Evolutionary conservation across 148 eudicot genomes (phyloP).

Genomic region (Camellia lanceoleosa): DNA sequence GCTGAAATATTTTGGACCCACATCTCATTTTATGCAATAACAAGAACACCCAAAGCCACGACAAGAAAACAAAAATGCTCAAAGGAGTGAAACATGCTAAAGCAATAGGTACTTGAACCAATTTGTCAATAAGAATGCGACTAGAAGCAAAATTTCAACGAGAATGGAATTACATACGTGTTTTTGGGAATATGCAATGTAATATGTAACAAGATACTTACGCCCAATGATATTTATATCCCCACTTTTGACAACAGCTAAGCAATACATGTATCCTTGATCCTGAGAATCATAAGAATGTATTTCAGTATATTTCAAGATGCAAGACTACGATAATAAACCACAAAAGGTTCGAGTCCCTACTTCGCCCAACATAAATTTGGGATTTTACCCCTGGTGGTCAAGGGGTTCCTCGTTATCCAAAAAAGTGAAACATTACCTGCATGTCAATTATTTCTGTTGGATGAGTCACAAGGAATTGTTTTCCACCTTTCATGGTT

Average conservation of each 20-base stretch:
- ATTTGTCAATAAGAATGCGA: background rate
- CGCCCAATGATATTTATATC: slow-evolving; percentile 63
- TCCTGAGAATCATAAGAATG: slow-evolving; percentile 27
- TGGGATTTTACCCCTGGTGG: no score
- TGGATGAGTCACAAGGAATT: slow-evolving; percentile 41
- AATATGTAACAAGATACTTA: slow-evolving; percentile 25
- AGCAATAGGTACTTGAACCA: background rate
- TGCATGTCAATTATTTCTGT: slow-evolving; percentile 11
- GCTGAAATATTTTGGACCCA: no score
- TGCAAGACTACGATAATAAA: background rate
- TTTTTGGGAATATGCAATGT: background rate
- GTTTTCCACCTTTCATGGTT: slow-evolving; percentile 68
- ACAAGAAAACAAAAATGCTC: no score
- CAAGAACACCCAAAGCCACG: no score
- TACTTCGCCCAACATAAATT: no score
- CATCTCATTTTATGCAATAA: no score
- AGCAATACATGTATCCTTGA: slow-evolving; percentile 43
- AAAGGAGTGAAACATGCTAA: no score
- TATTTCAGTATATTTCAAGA: slow-evolving; percentile 7
- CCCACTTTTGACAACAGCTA: slow-evolving; percentile 57
- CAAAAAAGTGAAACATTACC: slow-evolving; percentile 26
- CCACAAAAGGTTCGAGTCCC: background rate
- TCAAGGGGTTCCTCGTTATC: no score
- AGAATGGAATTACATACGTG: background rate
- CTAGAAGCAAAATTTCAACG: background rate